Evolutionary conservation across 2,329 filamentous ascomycete species (phyloP).

Genomic region (Aspergillus fumigatiaffinis): DNA sequence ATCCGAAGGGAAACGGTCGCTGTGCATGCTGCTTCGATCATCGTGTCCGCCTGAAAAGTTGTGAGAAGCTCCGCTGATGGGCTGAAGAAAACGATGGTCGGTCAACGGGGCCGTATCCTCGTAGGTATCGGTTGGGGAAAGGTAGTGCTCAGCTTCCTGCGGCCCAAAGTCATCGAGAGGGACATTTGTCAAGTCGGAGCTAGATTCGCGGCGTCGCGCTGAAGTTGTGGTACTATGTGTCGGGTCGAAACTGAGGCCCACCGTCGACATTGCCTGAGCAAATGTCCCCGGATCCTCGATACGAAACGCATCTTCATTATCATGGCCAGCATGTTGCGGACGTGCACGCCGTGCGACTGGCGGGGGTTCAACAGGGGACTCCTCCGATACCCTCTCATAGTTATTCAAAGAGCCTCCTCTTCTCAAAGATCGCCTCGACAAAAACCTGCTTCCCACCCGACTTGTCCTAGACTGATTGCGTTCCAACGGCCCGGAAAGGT

Average conservation of each 20-base stretch:
- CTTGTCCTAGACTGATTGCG: constrained; percentile 26
- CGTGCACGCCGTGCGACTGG: constrained; percentile 19
- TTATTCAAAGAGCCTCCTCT: constrained; percentile 39
- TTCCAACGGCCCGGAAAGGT: constrained; percentile 47
- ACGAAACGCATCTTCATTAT: constrained; percentile 27
- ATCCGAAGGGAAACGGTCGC: constrained; percentile 49
- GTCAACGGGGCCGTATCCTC: constrained; percentile 59
- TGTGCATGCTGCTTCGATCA: constrained; percentile 52
- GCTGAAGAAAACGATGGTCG: constrained; percentile 52
- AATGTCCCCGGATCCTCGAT: constrained; percentile 38
- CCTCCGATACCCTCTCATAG: constrained; percentile 53
- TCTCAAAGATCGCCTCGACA: constrained; percentile 39
- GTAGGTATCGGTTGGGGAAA: constrained; percentile 48
- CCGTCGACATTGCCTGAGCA: constrained; percentile 39
- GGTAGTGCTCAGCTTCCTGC: constrained; percentile 52
- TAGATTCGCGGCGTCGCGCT: constrained; percentile 19
- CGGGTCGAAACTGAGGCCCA: constrained; percentile 40
- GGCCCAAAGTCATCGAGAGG: constrained; percentile 26
- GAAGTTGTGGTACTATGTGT: constrained; percentile 17
- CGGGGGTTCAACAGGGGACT: constrained; percentile 41
- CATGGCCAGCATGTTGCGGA: constrained; percentile 14
- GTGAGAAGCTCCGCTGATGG: constrained; percentile 48
- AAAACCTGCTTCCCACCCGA: constrained; percentile 42
- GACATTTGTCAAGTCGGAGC: constrained; percentile 27
- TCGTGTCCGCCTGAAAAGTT: constrained; percentile 39